phyloP scores from a whole-genome alignment of 1,139 yeast genomes.

The Suhomyces wounanorum region DNA sequence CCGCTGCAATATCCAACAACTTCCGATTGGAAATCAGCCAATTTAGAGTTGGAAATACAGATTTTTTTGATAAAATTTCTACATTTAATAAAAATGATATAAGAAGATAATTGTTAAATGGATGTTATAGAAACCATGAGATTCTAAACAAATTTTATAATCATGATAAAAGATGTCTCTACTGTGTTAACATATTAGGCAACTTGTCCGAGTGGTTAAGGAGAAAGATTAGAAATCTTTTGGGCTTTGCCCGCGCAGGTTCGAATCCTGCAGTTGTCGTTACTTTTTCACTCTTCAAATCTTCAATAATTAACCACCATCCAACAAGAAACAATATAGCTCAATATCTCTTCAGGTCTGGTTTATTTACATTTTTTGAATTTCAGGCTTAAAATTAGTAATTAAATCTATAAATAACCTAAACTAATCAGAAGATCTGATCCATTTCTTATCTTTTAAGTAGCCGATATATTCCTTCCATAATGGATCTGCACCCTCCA shows the following conservation, averaged over 20 bases:
- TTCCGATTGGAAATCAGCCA: too few relatives aligned
- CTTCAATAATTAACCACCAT: too few relatives aligned
- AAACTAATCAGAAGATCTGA: conserved; percentile 3
- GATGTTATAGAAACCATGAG: too few relatives aligned
- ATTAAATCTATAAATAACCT: not conserved
- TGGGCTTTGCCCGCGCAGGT: conserved; percentile 59
- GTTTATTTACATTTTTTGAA: too few relatives aligned
- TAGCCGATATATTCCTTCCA: conserved; percentile 56
- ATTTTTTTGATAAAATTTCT: too few relatives aligned
- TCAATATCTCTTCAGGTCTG: too few relatives aligned
- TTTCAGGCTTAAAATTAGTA: not conserved
- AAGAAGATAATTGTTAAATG: too few relatives aligned
- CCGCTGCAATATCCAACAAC: not conserved
- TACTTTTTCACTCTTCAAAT: conserved; percentile 16
- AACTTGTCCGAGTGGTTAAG: conserved; percentile 42
- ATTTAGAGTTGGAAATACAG: too few relatives aligned
- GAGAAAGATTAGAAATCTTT: conserved; percentile 41
- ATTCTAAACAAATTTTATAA: too few relatives aligned
- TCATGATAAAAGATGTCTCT: too few relatives aligned
- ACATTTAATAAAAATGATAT: too few relatives aligned
- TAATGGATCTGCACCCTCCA: conserved; percentile 47
- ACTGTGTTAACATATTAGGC: conserved; percentile 16
- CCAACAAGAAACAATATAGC: too few relatives aligned
- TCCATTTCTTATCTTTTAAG: conserved; percentile 17
- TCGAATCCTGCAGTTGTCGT: conserved; percentile 53